Evolutionary conservation across 1,139 yeast species (phyloP).

Genomic region (Protomyces inouyei): DNA sequence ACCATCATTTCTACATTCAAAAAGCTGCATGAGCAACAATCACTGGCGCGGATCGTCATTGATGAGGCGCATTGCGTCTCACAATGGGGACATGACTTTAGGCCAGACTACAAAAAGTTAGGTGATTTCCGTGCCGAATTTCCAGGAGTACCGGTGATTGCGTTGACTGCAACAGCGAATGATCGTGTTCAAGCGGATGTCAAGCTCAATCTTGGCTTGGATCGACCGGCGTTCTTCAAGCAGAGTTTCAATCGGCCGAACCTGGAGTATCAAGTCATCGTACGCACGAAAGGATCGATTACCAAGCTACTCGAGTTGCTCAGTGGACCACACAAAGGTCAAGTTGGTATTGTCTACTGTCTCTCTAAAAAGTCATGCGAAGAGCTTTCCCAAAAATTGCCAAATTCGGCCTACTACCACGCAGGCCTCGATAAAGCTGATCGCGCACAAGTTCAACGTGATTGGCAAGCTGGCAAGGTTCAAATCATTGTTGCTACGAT

Average conservation of each 20-base stretch:
- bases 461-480: constrained; percentile 71
- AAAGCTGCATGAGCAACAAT: constrained; percentile 50
- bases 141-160: constrained; percentile 86
- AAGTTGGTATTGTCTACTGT: constrained; percentile 89
- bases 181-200: constrained; percentile 86
- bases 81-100: constrained; percentile 98
- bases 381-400: constrained; percentile 42
- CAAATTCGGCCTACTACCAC: constrained; percentile 56
- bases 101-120: constrained; percentile 89
- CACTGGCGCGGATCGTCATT: constrained; percentile 79
- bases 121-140: constrained; percentile 65
- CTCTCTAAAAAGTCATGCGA: constrained; percentile 88
- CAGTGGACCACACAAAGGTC: constrained; percentile 48
- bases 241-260: constrained; percentile 86
- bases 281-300: constrained; percentile 52
- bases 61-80: constrained; percentile 99
- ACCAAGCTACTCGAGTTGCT: constrained; percentile 58
- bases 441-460: constrained; percentile 60
- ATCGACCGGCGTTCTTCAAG: constrained; percentile 52
- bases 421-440: constrained; percentile 88
- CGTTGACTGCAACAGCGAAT: constrained; percentile 96
- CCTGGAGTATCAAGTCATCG: constrained; percentile 68
- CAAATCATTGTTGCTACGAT: constrained; percentile 92
- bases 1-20: constrained; percentile 64
- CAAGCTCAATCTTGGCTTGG: constrained; percentile 61